Percentiles rank a stretch among this genome's conserved stretches.
These are phyloP conservation scores for Colletotrichum lindemuthianum DNA, from an alignment of 2,329 filamentous ascomycete species.

Conservation along the genomic window DNA sequence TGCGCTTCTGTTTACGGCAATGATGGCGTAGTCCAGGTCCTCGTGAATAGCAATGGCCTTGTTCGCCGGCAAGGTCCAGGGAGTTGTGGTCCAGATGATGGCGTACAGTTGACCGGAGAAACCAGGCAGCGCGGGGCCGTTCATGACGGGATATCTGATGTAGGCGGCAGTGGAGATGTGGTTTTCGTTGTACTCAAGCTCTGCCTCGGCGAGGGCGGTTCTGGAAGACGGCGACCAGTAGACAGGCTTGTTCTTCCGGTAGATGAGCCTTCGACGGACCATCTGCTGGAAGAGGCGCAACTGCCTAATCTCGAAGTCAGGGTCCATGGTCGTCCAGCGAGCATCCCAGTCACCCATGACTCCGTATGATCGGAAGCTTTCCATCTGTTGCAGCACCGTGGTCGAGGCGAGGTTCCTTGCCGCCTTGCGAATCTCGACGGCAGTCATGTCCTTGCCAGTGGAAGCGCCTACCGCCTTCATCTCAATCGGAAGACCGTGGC, in stretches of 20 bases:
- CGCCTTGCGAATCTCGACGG: conserved; percentile 69
- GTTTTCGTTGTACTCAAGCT: conserved; percentile 83
- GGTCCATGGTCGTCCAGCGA: conserved; percentile 83
- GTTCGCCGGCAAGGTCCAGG: conserved; percentile 96
- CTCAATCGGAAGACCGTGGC: conserved; percentile 96
- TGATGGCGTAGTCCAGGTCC: conserved; percentile 77
- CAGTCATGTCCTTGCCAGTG: conserved; percentile 54
- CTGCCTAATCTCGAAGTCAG: conserved; percentile 78
- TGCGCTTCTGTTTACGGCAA: conserved; percentile 66
- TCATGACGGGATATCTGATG: conserved; percentile 78
- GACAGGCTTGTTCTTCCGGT: conserved; percentile 82
- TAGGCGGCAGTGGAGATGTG: conserved; percentile 80
- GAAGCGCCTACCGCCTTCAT: conserved; percentile 82
- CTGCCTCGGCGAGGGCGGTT: conserved; percentile 84
- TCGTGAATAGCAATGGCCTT: conserved; percentile 84
- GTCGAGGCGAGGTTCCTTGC: conserved; percentile 74
- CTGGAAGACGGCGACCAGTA: conserved; percentile 86
- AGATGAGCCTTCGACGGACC: conserved; percentile 78
- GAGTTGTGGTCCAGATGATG: conserved; percentile 99
- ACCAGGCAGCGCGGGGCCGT: conserved; percentile 53
- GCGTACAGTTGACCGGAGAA: conserved; percentile 68
- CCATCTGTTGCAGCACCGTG: conserved; percentile 78
- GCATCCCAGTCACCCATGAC: conserved; percentile 85
- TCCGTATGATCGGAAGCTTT: conserved; percentile 76
- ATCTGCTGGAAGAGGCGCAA: conserved; percentile 79